These are phyloP conservation scores for Saccharum hybrid DNA, from an alignment of 202 grass and related monocot species.

Conservation along the genomic window DNA sequence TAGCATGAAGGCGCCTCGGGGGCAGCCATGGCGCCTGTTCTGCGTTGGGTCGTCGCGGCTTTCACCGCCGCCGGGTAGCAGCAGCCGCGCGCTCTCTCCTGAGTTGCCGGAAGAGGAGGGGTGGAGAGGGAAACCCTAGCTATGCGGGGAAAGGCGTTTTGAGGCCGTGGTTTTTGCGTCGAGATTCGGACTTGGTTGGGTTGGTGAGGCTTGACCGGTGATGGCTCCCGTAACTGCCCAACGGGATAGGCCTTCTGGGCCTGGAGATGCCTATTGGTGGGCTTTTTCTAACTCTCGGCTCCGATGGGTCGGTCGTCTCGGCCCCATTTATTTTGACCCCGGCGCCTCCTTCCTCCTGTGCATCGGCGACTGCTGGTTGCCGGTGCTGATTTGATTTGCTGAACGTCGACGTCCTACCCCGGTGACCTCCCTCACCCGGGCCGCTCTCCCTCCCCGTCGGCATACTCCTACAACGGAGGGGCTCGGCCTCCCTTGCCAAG, in stretches of 20 bases:
- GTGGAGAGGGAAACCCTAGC: slow-evolving; percentile 55
- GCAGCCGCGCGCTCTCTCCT: slow-evolving; percentile 30
- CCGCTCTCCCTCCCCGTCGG: not conserved
- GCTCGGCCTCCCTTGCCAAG: not conserved
- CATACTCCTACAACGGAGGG: not conserved
- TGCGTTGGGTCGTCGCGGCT: slow-evolving; percentile 37
- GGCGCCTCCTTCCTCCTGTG: not conserved
- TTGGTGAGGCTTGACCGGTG: slow-evolving; percentile 15
- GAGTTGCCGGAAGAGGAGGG: slow-evolving; percentile 11
- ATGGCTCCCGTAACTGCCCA: no score
- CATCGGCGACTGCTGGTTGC: not conserved
- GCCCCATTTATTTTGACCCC: not conserved
- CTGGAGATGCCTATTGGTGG: not conserved
- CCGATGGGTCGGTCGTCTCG: not conserved
- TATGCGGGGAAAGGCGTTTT: slow-evolving; percentile 1
- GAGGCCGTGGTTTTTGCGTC: slow-evolving; percentile 32
- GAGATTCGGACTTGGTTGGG: slow-evolving; percentile 34
- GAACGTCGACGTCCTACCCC: not conserved
- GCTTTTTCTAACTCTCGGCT: not conserved
- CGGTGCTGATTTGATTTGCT: not conserved
- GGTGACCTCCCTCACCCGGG: not conserved
- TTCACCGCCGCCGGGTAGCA: slow-evolving; percentile 41
- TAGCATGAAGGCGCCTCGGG: slow-evolving; percentile 75
- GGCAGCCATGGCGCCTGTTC: slow-evolving; percentile 55
- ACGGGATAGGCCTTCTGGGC: not conserved